Percentiles rank a stretch among this genome's conserved stretches.
phyloP scores from a whole-genome alignment of 2,329 filamentous ascomycete species.

The Penicillium sp. region DNA sequence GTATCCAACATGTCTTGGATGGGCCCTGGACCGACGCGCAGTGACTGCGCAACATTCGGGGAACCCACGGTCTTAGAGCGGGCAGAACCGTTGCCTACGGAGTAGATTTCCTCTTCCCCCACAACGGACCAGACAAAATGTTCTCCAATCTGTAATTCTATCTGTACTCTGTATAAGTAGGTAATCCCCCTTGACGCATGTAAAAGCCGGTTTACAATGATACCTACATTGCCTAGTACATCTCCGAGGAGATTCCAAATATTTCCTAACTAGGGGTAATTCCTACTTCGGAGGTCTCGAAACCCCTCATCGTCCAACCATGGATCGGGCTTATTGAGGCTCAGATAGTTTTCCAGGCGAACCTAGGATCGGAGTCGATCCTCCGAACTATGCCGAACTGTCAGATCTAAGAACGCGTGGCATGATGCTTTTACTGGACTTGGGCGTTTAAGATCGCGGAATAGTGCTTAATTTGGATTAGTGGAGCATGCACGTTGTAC shows the following conservation, averaged over 20 bases:
- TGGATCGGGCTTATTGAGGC: slow-evolving; percentile 6
- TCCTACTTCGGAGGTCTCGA: background rate
- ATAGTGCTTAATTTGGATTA: background rate
- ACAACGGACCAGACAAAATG: background rate
- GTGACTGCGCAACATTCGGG: slow-evolving; percentile 11
- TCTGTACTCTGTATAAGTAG: background rate
- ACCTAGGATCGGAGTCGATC: slow-evolving; percentile 4
- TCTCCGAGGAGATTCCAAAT: background rate
- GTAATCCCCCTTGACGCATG: background rate
- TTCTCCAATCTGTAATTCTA: background rate
- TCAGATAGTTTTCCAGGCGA: background rate
- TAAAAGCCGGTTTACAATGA: background rate
- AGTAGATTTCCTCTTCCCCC: slow-evolving; percentile 15
- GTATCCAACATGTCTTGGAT: slow-evolving; percentile 1
- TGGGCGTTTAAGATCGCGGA: background rate
- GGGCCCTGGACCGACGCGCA: slow-evolving; percentile 9
- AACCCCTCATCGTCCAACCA: background rate
- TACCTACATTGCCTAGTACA: background rate
- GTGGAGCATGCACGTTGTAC: background rate
- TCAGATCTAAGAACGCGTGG: background rate
- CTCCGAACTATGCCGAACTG: slow-evolving; percentile 14
- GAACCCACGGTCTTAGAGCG: background rate
- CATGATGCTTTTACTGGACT: background rate
- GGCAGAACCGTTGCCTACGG: slow-evolving; percentile 1
- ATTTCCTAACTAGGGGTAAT: too few species aligned